Base-by-base conservation (phyloP, 2,329 filamentous ascomycete species). In the Xylariomycetidae sp. region DNA sequence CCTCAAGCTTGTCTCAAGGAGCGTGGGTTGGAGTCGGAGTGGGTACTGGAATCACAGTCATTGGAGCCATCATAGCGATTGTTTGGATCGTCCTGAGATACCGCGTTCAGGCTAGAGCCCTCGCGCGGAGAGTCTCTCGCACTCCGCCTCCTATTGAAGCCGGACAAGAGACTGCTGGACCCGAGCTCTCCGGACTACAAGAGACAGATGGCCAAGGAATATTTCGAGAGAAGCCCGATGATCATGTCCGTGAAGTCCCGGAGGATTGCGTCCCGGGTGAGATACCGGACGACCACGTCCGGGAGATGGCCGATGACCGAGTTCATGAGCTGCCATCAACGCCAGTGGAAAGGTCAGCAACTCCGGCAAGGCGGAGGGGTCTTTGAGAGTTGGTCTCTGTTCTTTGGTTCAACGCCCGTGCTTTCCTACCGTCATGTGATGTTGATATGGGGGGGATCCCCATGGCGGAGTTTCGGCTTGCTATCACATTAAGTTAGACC, bases 51-150 rank as follows among this genome's bases (percentile, higher is more conserved):
- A 6, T 35, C 4, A 25, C 31, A 18, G 31, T 19, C 1, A 26
- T 42, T 13, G 31, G 19, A 13, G 17, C 29, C 12, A 19, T 42
- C 2, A 25, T 9, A 2, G 31, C 18, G 10, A 10, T 32, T 4
- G 19, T 31, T 13, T 42, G 40, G 37, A 19, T 37, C 14, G 12
- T 35, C 3, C 10, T 35, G n/a, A n/a, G n/a, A n/a, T n/a, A n/a
- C n/a, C n/a, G n/a, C n/a, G n/a, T n/a, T n/a, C n/a, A n/a, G n/a
- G n/a, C n/a, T n/a, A n/a, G n/a, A n/a, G n/a, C n/a, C n/a, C n/a
- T n/a, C n/a, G n/a, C n/a, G n/a, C n/a, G n/a, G n/a, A n/a, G n/a
- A n/a, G n/a, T n/a, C n/a, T n/a, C n/a, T n/a, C n/a, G n/a, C n/a
- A n/a, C n/a, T n/a, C n/a, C n/a, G n/a, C n/a, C 15, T 31, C 25